phyloP scores from a whole-genome alignment of 768 basidiomycete species.

The Cystobasidium onofrii region DNA sequence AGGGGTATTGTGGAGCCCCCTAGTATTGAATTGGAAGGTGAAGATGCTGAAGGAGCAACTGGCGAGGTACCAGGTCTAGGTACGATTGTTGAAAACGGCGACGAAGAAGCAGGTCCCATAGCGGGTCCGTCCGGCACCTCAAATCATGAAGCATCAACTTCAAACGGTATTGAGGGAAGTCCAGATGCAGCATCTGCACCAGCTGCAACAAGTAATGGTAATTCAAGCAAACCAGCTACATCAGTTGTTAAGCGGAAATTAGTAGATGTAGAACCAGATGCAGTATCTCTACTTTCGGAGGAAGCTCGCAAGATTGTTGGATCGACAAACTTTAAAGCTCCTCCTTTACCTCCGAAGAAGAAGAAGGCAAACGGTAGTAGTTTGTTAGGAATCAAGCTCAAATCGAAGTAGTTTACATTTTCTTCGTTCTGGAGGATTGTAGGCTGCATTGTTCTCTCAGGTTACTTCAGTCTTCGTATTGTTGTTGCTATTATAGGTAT shows the following conservation, averaged over 20 bases:
- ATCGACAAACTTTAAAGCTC: constrained; percentile 22
- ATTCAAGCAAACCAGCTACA: neutral
- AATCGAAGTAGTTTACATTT: neutral
- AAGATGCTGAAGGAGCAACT: constrained; percentile 15
- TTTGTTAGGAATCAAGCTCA: constrained; percentile 24
- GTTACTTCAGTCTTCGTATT: too few relatives aligned
- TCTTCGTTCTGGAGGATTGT: too few relatives aligned
- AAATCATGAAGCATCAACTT: constrained; percentile 39
- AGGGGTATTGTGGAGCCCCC: constrained; percentile 27
- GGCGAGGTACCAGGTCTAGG: constrained; percentile 27
- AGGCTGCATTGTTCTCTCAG: too few relatives aligned
- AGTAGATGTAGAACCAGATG: constrained; percentile 63
- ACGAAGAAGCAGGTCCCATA: constrained; percentile 13
- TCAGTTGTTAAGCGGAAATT: constrained; percentile 65
- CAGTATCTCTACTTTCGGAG: constrained; percentile 62
- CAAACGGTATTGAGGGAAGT: constrained; percentile 40
- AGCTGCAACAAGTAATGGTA: neutral
- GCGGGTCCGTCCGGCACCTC: constrained; percentile 18
- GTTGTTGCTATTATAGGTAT: too few relatives aligned
- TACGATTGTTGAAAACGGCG: constrained; percentile 15
- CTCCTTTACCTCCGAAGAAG: constrained; percentile 13
- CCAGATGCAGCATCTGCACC: constrained; percentile 36
- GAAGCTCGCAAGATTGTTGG: constrained; percentile 38
- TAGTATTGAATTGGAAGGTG: constrained; percentile 38
- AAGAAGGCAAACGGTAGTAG: constrained; percentile 15